phyloP scores from a whole-genome alignment of 2,329 filamentous ascomycete species.

The Penicillium sp. region DNA sequence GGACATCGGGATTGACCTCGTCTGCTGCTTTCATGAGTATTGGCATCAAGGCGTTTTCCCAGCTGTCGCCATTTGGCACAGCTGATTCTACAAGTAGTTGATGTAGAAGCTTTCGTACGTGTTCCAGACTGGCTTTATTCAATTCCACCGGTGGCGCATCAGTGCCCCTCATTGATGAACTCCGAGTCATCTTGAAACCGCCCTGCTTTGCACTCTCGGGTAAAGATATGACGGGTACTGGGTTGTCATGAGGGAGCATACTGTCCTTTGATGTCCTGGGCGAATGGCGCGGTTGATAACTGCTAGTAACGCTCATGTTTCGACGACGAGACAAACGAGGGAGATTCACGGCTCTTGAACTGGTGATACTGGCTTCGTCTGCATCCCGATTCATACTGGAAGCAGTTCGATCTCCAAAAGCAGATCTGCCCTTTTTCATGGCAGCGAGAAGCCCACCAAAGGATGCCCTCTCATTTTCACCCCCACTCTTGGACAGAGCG shows the following conservation, averaged over 20 bases:
- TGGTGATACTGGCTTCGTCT: constrained; percentile 63
- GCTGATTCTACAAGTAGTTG: constrained; percentile 77
- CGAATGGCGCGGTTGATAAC: constrained; percentile 66
- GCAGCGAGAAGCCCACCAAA: constrained; percentile 70
- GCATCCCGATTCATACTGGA: constrained; percentile 68
- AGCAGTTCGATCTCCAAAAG: constrained; percentile 70
- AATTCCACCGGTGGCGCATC: constrained; percentile 76
- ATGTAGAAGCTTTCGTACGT: constrained; percentile 78
- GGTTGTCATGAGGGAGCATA: constrained; percentile 41
- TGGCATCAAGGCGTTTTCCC: constrained; percentile 87
- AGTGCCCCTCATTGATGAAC: constrained; percentile 75
- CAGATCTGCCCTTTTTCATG: constrained; percentile 71
- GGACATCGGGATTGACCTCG: constrained; percentile 89
- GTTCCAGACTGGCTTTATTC: constrained; percentile 80
- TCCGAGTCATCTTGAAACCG: constrained; percentile 62
- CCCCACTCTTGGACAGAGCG: constrained; percentile 58
- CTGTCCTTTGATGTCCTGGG: constrained; percentile 64
- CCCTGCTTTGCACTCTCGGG: constrained; percentile 35
- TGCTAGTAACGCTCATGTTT: constrained; percentile 81
- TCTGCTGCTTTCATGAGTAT: constrained; percentile 89
- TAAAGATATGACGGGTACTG: constrained; percentile 40
- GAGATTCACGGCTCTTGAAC: constrained; percentile 57
- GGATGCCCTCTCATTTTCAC: constrained; percentile 70
- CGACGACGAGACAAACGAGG: constrained; percentile 67
- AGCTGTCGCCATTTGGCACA: constrained; percentile 70